Percentiles rank a stretch among this genome's conserved stretches.
These are phyloP conservation scores for Candida adriatica DNA, from an alignment of 805 yeast genomes.

Conservation along the genomic window DNA sequence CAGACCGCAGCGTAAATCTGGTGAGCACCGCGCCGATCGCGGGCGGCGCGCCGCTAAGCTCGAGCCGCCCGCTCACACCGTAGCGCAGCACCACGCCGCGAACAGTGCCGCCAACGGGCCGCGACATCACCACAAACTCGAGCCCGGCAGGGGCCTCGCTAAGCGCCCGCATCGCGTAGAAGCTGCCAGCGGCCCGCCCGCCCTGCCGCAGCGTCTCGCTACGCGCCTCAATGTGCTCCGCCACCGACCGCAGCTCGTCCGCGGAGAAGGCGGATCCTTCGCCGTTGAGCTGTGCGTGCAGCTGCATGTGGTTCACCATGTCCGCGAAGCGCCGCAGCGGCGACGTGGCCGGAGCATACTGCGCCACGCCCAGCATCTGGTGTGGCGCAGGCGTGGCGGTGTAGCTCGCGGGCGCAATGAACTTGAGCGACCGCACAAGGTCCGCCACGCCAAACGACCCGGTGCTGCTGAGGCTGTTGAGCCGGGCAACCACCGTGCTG, in stretches of 20 bases:
- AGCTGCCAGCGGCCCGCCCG: conserved; percentile 25
- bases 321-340: conserved; percentile 85
- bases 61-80: conserved; percentile 26
- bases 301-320: conserved; percentile 71
- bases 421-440: conserved; percentile 34
- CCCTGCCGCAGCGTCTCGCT: conserved; percentile 32
- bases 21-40: conserved; percentile 38
- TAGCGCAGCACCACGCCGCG: conserved; percentile 26
- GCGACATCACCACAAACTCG: conserved; percentile 33
- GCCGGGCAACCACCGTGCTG: conserved; percentile 14
- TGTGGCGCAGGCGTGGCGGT: conserved; percentile 43
- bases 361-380: conserved; percentile 52
- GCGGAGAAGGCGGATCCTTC: conserved; percentile 25
- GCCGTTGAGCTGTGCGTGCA: conserved; percentile 38
- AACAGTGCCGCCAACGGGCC: conserved; percentile 32
- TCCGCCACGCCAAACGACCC: conserved; percentile 27
- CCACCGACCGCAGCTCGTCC: conserved; percentile 29
- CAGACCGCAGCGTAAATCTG: conserved; percentile 32
- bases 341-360: conserved; percentile 75
- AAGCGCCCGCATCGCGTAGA: conserved; percentile 31
- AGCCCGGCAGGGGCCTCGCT: conserved; percentile 8
- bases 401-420: conserved; percentile 47
- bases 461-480: conserved; percentile 18
- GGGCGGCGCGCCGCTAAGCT: conserved; percentile 26
- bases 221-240: conserved; percentile 38